phyloP scores from a whole-genome alignment of 805 yeast genomes.

The Wickerhamia fluorescens region DNA sequence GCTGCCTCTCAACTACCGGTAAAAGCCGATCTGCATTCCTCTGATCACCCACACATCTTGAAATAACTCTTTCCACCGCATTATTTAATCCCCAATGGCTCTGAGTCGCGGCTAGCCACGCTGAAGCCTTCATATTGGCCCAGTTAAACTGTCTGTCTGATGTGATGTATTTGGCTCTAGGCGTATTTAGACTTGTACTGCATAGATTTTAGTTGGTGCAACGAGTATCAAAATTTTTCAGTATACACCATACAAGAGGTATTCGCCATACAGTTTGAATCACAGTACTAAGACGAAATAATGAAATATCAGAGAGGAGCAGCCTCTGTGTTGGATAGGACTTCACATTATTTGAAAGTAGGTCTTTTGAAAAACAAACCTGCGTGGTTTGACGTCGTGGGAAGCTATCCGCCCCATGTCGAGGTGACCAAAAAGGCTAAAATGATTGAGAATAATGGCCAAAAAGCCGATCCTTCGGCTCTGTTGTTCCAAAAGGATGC shows the following conservation, averaged over 20 bases:
- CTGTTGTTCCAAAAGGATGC: constrained; percentile 13
- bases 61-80: too few relatives aligned
- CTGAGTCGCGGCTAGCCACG: too few relatives aligned
- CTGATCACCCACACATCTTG: too few relatives aligned
- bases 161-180: too few relatives aligned
- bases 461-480: constrained; percentile 21
- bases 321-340: constrained; percentile 67
- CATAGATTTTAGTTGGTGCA: too few relatives aligned
- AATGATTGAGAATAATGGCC: constrained; percentile 18
- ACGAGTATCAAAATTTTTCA: constrained; percentile 1
- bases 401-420: constrained; percentile 71
- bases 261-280: too few relatives aligned
- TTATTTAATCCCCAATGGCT: too few relatives aligned
- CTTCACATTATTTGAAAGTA: constrained; percentile 65
- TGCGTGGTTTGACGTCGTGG: constrained; percentile 83
- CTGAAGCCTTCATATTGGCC: too few relatives aligned
- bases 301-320: constrained; percentile 70
- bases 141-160: too few relatives aligned
- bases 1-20: too few relatives aligned
- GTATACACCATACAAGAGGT: not conserved
- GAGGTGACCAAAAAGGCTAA: constrained; percentile 46
- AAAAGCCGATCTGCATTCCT: too few relatives aligned
- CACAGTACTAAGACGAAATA: not conserved
- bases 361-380: constrained; percentile 72
- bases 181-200: too few relatives aligned